Base-by-base conservation (phyloP, 2,329 filamentous ascomycete species). In the Scortechinia acanthostroma region DNA sequence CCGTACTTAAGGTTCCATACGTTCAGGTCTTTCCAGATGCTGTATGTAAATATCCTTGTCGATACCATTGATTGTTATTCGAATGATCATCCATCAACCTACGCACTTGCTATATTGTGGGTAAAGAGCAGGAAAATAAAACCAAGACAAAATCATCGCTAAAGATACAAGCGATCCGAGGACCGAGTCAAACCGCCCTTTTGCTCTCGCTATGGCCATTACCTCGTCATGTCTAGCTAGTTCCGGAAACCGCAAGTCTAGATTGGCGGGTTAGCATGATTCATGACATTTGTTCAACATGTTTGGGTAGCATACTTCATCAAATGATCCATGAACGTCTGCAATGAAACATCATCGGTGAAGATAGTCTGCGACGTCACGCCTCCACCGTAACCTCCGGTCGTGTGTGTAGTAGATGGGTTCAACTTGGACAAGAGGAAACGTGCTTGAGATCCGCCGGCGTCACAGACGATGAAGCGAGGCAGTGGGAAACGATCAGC, bases 241-340 rank as follows among this genome's bases (percentile, higher is more conserved):
- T 43, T 28, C 44, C 42, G 25, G 16, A 45, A 14, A 44, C 22
- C 6, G 42, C 42, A 21, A 52, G 50, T 42, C 51, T 52, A 42
- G 16, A n/a, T 25, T 21, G 43, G 20, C 25, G 20, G 6, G 35
- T 40, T 40, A 40, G 35, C 35, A 40, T 40, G 17, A 17, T 15
- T 40, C 35, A 6, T 15, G 20, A 19, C 10, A 20, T 22, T 6
- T 5, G 2, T 45, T 19, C 45, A 6, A 49, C 22, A 23, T 14
- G 37, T 14, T 14, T 22, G 21, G 21, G 14, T 19, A 47, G 74
- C 84, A 68, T 74, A 91, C 88, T 98, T 98, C 93, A 98, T 98
- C 62, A 98, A 72, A 68, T 97, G 91, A 58, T 98, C 93, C 93
- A 98, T 98, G 62, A 98, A 98, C 1, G 91, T 97, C 66, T 97